phyloP scores from a whole-genome alignment of 495 filamentous ascomycete species.

The Geopyxis carbonaria region DNA sequence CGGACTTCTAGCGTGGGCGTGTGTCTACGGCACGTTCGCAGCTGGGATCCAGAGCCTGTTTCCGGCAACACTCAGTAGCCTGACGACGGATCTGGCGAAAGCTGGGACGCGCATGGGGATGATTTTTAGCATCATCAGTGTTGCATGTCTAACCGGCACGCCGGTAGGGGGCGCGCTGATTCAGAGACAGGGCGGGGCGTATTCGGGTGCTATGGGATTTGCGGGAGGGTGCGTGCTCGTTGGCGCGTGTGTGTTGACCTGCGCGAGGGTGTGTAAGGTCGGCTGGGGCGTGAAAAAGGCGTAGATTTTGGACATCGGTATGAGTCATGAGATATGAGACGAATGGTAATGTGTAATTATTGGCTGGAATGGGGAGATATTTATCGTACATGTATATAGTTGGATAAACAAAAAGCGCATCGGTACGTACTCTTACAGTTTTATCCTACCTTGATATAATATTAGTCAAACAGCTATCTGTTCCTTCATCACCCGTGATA shows the following conservation, averaged over 20 bases:
- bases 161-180: constrained; percentile 55
- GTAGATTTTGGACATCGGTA: too few species aligned
- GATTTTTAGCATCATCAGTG: constrained; percentile 56
- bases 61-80: constrained; percentile 41
- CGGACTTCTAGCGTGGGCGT: constrained; percentile 43
- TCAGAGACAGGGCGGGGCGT: constrained; percentile 33
- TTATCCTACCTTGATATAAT: too few species aligned
- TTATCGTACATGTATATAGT: too few species aligned
- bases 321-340: too few species aligned
- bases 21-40: constrained; percentile 43
- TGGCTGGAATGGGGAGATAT: too few species aligned
- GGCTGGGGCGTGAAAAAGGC: background rate
- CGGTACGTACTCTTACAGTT: too few species aligned
- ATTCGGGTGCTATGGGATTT: constrained; percentile 43
- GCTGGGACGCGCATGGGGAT: constrained; percentile 61
- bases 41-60: constrained; percentile 54
- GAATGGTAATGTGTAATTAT: too few species aligned
- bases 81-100: constrained; percentile 48
- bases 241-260: background rate
- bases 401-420: too few species aligned
- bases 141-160: constrained; percentile 56
- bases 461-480: too few species aligned
- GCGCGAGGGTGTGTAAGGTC: background rate
- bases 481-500: too few species aligned
- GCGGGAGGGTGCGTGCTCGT: constrained; percentile 25